Evolutionary conservation across 1,284 basidiomycete genomes (phyloP).

Genomic region (Neonothopanus nambi): DNA sequence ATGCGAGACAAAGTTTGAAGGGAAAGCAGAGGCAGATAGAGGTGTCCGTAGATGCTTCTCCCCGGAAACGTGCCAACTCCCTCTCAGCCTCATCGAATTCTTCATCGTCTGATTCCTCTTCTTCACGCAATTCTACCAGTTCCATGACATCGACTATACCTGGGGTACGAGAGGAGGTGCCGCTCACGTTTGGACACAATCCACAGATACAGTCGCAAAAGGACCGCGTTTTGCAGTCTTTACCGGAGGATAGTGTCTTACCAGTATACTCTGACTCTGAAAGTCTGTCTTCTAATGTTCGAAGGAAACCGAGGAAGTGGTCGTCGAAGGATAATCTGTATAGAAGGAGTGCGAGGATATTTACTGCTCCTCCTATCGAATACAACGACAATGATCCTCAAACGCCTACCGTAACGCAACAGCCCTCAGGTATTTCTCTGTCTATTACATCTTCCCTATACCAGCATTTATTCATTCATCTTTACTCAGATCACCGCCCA

Average conservation of each 20-base stretch:
- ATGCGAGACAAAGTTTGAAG: slow-evolving; percentile 6
- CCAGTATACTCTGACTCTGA: slow-evolving; percentile 18
- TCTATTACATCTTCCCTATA: background rate
- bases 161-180: slow-evolving; percentile 31
- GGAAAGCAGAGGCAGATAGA: slow-evolving; percentile 15
- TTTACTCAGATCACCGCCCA: slow-evolving; percentile 19
- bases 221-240: slow-evolving; percentile 37
- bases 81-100: slow-evolving; percentile 12
- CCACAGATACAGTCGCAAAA: slow-evolving; percentile 28
- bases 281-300: slow-evolving; percentile 17
- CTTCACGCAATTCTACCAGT: slow-evolving; percentile 28
- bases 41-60: background rate
- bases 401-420: slow-evolving; percentile 17
- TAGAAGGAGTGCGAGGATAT: slow-evolving; percentile 23
- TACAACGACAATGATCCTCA: slow-evolving; percentile 2
- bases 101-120: slow-evolving; percentile 21
- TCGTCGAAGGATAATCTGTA: slow-evolving; percentile 16
- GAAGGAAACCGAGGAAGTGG: slow-evolving; percentile 27
- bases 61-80: slow-evolving; percentile 1
- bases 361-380: slow-evolving; percentile 22
- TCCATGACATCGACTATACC: slow-evolving; percentile 29
- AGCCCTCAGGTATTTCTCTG: slow-evolving; percentile 9
- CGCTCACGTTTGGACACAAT: slow-evolving; percentile 52
- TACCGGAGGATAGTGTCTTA: slow-evolving; percentile 52
- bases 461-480: background rate